Conservation (phyloP, 2,329 filamentous ascomycete genomes). For the Fusarium sublunatum region DNA sequence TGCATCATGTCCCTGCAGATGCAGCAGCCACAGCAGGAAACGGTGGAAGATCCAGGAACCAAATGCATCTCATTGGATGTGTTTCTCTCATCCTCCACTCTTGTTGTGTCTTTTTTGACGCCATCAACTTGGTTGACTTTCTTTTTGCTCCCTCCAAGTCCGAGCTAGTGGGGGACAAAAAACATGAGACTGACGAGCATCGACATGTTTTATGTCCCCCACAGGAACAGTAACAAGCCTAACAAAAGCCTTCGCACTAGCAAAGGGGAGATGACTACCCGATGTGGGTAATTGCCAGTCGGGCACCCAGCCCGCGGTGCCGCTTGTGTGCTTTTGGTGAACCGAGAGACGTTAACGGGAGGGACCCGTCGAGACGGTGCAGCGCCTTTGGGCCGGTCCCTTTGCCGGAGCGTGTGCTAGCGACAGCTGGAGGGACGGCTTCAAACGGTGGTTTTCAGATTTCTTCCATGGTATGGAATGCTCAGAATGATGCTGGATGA, state of each 20-base stretch:
- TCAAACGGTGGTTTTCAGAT: constrained; percentile 17
- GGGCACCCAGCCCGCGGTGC: constrained; percentile 21
- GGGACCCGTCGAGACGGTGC: constrained; percentile 31
- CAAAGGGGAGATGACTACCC: constrained; percentile 38
- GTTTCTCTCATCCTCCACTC: constrained; percentile 10
- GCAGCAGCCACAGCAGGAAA: constrained; percentile 17
- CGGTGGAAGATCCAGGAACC: constrained; percentile 31
- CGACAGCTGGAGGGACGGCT: constrained; percentile 17
- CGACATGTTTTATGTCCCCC: too few relatives aligned
- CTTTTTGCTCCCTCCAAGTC: constrained; percentile 13
- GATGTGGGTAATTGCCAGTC: constrained; percentile 30
- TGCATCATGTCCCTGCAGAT: constrained; percentile 35
- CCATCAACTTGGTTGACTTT: constrained; percentile 26
- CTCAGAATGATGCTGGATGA: background rate
- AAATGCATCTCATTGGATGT: constrained; percentile 25
- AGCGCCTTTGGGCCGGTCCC: constrained; percentile 32
- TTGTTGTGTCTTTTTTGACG: constrained; percentile 29
- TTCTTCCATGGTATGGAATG: constrained; percentile 3
- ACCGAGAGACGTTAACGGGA: constrained; percentile 33
- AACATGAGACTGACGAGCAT: too few relatives aligned
- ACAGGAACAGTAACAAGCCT: constrained; percentile 10
- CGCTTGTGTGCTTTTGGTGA: constrained; percentile 28
- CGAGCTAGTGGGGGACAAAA: background rate
- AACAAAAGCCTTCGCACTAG: constrained; percentile 26
- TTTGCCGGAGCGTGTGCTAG: constrained; percentile 30